Base-by-base conservation (phyloP, 2,329 filamentous ascomycete species). In the Helicocarpus griseus region DNA sequence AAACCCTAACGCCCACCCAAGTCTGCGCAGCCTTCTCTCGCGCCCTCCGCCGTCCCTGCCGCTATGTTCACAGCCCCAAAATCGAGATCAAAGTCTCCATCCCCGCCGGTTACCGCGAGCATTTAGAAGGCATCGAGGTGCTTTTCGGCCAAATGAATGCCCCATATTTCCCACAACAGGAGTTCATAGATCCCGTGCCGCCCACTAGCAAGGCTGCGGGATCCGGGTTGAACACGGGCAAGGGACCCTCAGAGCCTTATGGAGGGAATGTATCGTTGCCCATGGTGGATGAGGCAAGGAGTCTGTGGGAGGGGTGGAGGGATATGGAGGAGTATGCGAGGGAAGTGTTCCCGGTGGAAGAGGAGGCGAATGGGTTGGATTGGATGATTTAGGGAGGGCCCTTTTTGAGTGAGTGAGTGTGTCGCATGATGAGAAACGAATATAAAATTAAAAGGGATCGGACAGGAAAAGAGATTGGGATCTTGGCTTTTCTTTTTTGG, bases 271-370 rank as follows among this genome's bases (percentile, higher is more conserved):
- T 70, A 71, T 87, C 52, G 80, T 83, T 64, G 71, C 81, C 77
- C 57, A 86, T 86, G 57, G 89, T 89, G 0, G 77, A 79, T 7
- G 82, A 89, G 58, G 87, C 90, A 1, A 74, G 91, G 55, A 79
- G 85, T 60, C 73, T 98, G 22, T 97, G 93, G 93, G 88, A 95
- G 65, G 93, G 89, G 3, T 89, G 89, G 58, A 79, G 93, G 50
- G 87, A 88, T 28, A 79, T 97, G 59, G 89, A 96, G 65, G 93
- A 97, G 69, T 98, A 97, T 66, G 91, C 91, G 1, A 79, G 87
- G 46, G 93, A 97, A 66, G 89, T 94, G 26, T 97, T 97, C 62
- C 88, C 89, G 0, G 78, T 96, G 11, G 93, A 98, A 68, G 93
- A 98, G 71, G 86, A 90, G 60, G 89, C 89, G 29, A 97, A 97